phyloP scores from a whole-genome alignment of 495 filamentous ascomycete species.

The Rhypophila decipiens region DNA sequence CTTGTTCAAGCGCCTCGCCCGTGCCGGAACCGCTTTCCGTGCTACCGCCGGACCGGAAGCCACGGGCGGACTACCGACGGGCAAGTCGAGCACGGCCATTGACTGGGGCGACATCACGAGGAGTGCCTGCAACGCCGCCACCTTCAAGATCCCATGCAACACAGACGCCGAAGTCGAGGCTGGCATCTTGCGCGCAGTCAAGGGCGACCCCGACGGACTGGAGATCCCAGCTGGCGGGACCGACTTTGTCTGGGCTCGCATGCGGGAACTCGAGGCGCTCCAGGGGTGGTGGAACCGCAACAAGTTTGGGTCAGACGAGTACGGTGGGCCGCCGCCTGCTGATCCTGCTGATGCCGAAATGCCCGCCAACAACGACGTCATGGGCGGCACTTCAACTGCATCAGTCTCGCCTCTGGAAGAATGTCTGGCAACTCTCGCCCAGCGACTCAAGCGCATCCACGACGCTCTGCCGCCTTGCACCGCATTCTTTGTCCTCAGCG shows the following conservation, averaged over 20 bases:
- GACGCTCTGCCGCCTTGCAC: slow-evolving; percentile 75
- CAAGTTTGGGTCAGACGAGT: slow-evolving; percentile 21
- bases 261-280: slow-evolving; percentile 75
- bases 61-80: slow-evolving; percentile 39
- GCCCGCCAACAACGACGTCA: background rate
- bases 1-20: slow-evolving; percentile 75
- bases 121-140: slow-evolving; percentile 66
- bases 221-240: slow-evolving; percentile 64
- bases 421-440: slow-evolving; percentile 37
- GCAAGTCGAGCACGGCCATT: slow-evolving; percentile 71
- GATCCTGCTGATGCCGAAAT: slow-evolving; percentile 4
- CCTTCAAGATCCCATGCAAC: slow-evolving; percentile 62
- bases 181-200: slow-evolving; percentile 59
- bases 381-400: background rate
- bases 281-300: slow-evolving; percentile 76
- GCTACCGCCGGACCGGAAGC: slow-evolving; percentile 46
- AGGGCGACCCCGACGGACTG: slow-evolving; percentile 58
- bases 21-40: slow-evolving; percentile 46
- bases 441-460: slow-evolving; percentile 63
- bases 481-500: slow-evolving; percentile 80
- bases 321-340: slow-evolving; percentile 8
- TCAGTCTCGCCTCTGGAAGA: slow-evolving; percentile 43
- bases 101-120: slow-evolving; percentile 81
- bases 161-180: slow-evolving; percentile 69
- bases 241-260: slow-evolving; percentile 83